Base-by-base conservation (phyloP, 2,329 filamentous ascomycete species). In the Xylaria sp. region DNA sequence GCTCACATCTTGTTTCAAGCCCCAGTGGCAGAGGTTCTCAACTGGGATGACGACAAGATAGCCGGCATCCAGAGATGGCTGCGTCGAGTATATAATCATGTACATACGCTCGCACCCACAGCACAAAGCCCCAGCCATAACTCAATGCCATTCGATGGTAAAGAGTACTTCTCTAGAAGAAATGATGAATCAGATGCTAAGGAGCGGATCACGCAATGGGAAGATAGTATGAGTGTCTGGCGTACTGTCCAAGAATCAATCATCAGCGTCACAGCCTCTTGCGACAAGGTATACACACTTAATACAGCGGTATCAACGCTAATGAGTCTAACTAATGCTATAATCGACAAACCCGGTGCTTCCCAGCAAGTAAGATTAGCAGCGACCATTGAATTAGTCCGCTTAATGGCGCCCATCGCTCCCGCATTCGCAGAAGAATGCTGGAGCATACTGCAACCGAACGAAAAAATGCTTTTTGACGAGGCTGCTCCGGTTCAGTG, bases 1-100 rank as follows among this genome's bases (percentile, higher is more conserved):
- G 93, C 93, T 3, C 94, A 97, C 78, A 92, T 97, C 77, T 85
- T 97, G 6, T 97, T 97, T 82, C 92, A 94, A 74, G 94, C 94
- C 0, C 93, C 94, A 0, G 92, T 97, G 16, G 89, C 85, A 50
- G 93, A 97, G 65, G 88, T 96, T 1, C 86, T 97, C 1, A 92
- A 96, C 78, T 97, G 94, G 93, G 93, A 97, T 63, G 92, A 93
- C 76, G 83, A 86, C 48, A 95, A 94, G 78, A 95, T 97, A 59
- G 83, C 90, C 0, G 94, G 94, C 2, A 87, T 97, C 21, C 91
- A 92, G 59, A 88, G 94, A 61, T 97, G 94, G 94, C 85, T 97
- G 18, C 84, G 85, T 3, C 87, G 92, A 23, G 78, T 97, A 18
- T 82, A 90, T 78, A 88, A 90, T 53, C 81, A 91, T 37, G 85